A percentile compares a stretch with the other conserved stretches of the same genome.
These are phyloP conservation scores for Dryadomyces sulphureus DNA, from an alignment of 2,329 filamentous ascomycete species.

Conservation along the genomic window DNA sequence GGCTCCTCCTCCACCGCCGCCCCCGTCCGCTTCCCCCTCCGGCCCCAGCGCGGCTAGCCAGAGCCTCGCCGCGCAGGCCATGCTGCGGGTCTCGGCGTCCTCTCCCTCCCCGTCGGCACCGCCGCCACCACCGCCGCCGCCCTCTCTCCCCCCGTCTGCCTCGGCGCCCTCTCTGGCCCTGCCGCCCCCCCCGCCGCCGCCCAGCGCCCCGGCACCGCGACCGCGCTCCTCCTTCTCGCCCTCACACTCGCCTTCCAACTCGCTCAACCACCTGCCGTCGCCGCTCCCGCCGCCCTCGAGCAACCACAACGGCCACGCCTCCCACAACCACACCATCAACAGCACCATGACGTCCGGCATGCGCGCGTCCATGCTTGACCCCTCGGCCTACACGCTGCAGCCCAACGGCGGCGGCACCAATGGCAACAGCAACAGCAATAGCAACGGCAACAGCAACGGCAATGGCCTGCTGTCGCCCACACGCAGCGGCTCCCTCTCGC, in stretches of 20 bases:
- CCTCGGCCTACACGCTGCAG: slow-evolving; percentile 60
- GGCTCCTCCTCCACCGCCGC: slow-evolving; percentile 19
- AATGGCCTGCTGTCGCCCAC: slow-evolving; percentile 27
- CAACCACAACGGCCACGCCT: slow-evolving; percentile 12
- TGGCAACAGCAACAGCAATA: slow-evolving; percentile 10
- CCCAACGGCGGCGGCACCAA: slow-evolving; percentile 34
- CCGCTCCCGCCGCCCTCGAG: slow-evolving; percentile 18
- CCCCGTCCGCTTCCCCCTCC: slow-evolving; percentile 20
- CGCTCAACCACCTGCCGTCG: slow-evolving; percentile 18
- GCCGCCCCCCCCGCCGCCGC: slow-evolving; percentile 19
- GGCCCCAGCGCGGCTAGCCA: slow-evolving; percentile 17
- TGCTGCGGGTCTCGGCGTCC: slow-evolving; percentile 19
- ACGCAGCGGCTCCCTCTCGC: slow-evolving; percentile 13
- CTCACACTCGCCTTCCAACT: slow-evolving; percentile 2
- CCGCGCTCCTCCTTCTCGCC: slow-evolving; percentile 7
- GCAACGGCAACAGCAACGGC: slow-evolving; percentile 11
- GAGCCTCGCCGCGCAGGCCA: slow-evolving; percentile 25
- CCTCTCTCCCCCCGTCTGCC: slow-evolving; percentile 17
- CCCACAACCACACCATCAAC: slow-evolving; percentile 15
- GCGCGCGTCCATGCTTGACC: slow-evolving; percentile 52
- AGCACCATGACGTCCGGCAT: slow-evolving; percentile 27
- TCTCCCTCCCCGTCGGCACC: slow-evolving; percentile 19
- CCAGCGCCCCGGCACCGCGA: slow-evolving; percentile 24
- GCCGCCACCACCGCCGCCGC: slow-evolving; percentile 19
- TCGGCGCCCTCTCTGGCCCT: slow-evolving; percentile 3